Percentiles rank a stretch among this genome's conserved stretches.
Evolutionary conservation across 1,284 basidiomycete genomes (phyloP).

Genomic region (Ganoderma sinense): DNA sequence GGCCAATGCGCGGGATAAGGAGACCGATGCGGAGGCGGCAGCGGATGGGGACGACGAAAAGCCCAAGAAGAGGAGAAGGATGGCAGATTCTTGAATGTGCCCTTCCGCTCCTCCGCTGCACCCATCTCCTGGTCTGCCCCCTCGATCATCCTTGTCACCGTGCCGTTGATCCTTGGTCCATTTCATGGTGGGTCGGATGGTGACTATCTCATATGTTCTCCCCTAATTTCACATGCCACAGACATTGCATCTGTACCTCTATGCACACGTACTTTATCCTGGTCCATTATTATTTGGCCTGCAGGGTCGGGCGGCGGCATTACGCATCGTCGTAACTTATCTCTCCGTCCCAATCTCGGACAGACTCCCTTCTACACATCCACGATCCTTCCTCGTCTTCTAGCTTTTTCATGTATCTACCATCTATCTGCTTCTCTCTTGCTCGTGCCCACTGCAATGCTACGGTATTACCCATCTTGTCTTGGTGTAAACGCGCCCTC

Average conservation of each 20-base stretch:
- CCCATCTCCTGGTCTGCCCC: no score
- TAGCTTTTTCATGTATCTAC: slow-evolving; percentile 9
- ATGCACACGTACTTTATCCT: slow-evolving; percentile 18
- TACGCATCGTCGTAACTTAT: slow-evolving; percentile 9
- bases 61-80: slow-evolving; percentile 36
- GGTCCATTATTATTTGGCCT: slow-evolving; percentile 14
- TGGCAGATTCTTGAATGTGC: slow-evolving; percentile 16
- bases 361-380: neutral
- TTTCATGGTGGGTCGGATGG: neutral
- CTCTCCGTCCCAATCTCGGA: neutral
- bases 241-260: slow-evolving; percentile 4
- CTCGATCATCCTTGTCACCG: neutral
- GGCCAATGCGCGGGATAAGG: slow-evolving; percentile 22
- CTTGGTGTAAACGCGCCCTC: neutral
- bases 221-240: neutral
- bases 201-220: neutral
- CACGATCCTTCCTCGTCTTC: slow-evolving; percentile 23
- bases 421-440: neutral
- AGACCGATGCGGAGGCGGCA: slow-evolving; percentile 12
- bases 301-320: slow-evolving; percentile 18
- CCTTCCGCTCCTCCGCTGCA: neutral
- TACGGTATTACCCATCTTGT: neutral
- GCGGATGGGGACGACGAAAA: slow-evolving; percentile 32
- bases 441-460: neutral
- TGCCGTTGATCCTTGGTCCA: slow-evolving; percentile 4